phyloP scores from a whole-genome alignment of 495 filamentous ascomycete species.

The Geopyxis carbonaria region DNA sequence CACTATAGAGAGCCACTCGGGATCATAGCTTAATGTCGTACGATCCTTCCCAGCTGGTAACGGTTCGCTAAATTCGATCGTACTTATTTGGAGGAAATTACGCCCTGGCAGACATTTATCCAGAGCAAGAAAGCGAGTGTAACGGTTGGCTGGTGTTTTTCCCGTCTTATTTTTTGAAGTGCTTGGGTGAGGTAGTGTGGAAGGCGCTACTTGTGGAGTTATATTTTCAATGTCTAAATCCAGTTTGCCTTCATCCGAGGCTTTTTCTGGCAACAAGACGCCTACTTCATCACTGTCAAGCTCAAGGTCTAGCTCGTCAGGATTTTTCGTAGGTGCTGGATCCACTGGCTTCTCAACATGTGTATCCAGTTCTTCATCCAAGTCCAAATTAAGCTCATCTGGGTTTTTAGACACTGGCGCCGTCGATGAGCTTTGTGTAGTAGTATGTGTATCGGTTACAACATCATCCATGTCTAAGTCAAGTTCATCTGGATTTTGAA shows the following conservation, averaged over 20 bases:
- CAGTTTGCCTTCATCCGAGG: slow-evolving; percentile 26
- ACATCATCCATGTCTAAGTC: slow-evolving; percentile 13
- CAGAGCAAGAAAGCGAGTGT: slow-evolving; percentile 72
- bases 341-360: not conserved
- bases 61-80: slow-evolving; percentile 28
- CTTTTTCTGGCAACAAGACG: not conserved
- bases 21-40: slow-evolving; percentile 56
- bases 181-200: slow-evolving; percentile 12
- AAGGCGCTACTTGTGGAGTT: slow-evolving; percentile 11
- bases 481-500: slow-evolving; percentile 17
- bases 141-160: slow-evolving; percentile 34
- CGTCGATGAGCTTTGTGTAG: slow-evolving; percentile 5
- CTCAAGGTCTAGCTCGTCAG: slow-evolving; percentile 38
- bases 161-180: slow-evolving; percentile 37
- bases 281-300: slow-evolving; percentile 30
- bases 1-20: slow-evolving; percentile 87
- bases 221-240: slow-evolving; percentile 21
- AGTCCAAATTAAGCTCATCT: slow-evolving; percentile 26
- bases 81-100: slow-evolving; percentile 65
- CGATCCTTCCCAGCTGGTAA: slow-evolving; percentile 25
- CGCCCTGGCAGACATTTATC: slow-evolving; percentile 69
- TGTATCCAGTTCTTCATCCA: slow-evolving; percentile 12
- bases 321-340: slow-evolving; percentile 24
- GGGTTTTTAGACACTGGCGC: slow-evolving; percentile 27
- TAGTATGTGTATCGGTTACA: not conserved